Percentiles rank a stretch among this genome's conserved stretches.
These are phyloP conservation scores for Solanum chilense DNA, from an alignment of 257 asterid species.

Conservation along the genomic window DNA sequence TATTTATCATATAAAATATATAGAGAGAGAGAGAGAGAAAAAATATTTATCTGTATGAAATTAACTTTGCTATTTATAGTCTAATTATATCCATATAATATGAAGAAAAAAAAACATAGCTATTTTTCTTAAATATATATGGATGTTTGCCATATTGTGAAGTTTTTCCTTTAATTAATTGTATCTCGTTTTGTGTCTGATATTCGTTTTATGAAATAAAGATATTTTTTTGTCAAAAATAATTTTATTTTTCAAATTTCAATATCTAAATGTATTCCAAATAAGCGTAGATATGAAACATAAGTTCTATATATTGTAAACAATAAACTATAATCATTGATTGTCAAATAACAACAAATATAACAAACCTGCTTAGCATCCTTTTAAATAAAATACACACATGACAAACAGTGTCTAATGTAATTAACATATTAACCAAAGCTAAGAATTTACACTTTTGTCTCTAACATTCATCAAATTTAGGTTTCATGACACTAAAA, in stretches of 20 bases:
- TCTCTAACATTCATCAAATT: background rate
- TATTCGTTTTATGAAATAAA: background rate
- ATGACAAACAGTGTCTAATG: background rate
- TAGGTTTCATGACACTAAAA: background rate
- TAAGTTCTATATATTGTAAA: background rate
- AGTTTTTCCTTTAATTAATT: background rate
- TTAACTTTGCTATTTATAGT: too few relatives aligned
- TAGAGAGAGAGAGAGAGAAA: too few relatives aligned
- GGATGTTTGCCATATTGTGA: too few relatives aligned
- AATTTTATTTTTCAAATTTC: background rate
- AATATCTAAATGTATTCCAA: background rate
- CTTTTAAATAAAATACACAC: background rate
- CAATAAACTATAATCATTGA: background rate
- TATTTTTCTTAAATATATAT: too few relatives aligned
- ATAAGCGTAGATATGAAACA: background rate
- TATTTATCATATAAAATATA: too few relatives aligned
- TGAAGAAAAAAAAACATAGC: too few relatives aligned
- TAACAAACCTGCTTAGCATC: background rate
- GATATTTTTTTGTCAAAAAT: fast-evolving
- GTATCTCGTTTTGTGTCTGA: background rate
- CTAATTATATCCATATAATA: too few relatives aligned
- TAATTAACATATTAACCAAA: too few relatives aligned
- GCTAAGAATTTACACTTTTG: background rate
- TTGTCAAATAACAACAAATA: background rate
- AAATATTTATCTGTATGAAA: too few relatives aligned